Base-by-base conservation (phyloP, 768 basidiomycete species). In the Tricholoma terreum region DNA sequence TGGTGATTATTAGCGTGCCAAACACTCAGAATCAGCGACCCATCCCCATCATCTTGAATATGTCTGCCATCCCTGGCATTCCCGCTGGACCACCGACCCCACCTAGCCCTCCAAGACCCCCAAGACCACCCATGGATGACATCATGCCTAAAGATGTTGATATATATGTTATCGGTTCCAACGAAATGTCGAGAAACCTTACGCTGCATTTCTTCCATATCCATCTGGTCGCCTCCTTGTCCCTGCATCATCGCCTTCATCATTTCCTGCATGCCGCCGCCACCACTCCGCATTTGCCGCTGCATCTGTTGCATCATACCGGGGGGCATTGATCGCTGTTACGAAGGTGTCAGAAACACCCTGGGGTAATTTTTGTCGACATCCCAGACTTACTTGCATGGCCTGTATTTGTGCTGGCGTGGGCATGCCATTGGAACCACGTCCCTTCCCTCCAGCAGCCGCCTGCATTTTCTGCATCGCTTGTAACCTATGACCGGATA, bases 241-340 rank as follows among this genome's bases (percentile, higher is more conserved):
- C 93, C 91, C 65, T 94, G 92, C 90, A 97, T 94, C 92, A 98
- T 94, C 24, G 90, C 87, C 69, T 90, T 91, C 94, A 96, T 94
- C 93, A 96, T 96, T 65, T 96, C 94, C 70, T 94, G 91, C 86
- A 97, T 89, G 45, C 92, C 92, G 45, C 92, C 92, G 19, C 93
- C 92, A 8, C 90, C 91, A 55, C 86, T 73, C 56, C 88, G 78
- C 68, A 91, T 75, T 66, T 91, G 88, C 52, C 85, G 79, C 67
- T 92, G 93, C 86, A 98, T 87, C 68, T 98, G 90, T 67, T 94
- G 91, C 60, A 98, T 73, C 89, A 96, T 90, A 30, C 94, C 96
- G 5, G 96, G 92, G 1, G 96, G 96, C 84, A 98, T 87, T 36
- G 94, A 81, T 57, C 93, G 89, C 89, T 97, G 17, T 31, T n/a